Evolutionary conservation across 2,329 filamentous ascomycete species (phyloP).

Genomic region (Hymenoscyphus linearis): DNA sequence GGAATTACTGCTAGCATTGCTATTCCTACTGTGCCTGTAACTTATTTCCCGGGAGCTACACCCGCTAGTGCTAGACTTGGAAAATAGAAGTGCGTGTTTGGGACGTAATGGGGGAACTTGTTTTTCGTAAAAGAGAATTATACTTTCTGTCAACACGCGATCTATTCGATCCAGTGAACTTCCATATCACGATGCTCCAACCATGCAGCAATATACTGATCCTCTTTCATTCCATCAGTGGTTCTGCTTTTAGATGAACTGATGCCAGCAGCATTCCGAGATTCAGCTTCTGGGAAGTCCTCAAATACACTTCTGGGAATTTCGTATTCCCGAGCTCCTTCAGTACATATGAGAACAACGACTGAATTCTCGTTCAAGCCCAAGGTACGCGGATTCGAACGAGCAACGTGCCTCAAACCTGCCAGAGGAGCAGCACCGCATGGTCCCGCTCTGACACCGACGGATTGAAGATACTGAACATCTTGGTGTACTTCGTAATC

Average conservation of each 20-base stretch:
- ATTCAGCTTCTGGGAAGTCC: not conserved
- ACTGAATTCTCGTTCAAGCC: not conserved
- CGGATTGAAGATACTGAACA: constrained; percentile 34
- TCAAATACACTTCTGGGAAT: not conserved
- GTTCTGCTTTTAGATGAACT: not conserved
- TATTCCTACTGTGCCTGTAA: constrained; percentile 19
- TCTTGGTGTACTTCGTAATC: constrained; percentile 41
- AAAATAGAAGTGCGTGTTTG: not conserved
- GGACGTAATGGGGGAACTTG: not conserved
- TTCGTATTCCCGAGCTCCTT: constrained; percentile 8
- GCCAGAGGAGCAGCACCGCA: constrained; percentile 30
- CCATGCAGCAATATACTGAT: not conserved
- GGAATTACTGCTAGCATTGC: constrained; percentile 11
- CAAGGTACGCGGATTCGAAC: not conserved
- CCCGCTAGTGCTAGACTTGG: constrained; percentile 6
- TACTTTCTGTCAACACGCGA: not conserved
- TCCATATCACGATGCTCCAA: not conserved
- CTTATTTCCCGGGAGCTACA: constrained; percentile 14
- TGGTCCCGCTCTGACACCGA: constrained; percentile 40
- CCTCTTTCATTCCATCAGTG: not conserved
- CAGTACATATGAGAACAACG: constrained; percentile 1
- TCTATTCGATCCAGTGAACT: not conserved
- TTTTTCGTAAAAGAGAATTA: not conserved
- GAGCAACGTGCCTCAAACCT: not conserved
- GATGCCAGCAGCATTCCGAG: not conserved